phyloP scores from a whole-genome alignment of 768 basidiomycete genomes.

The Mycena indigotica region DNA sequence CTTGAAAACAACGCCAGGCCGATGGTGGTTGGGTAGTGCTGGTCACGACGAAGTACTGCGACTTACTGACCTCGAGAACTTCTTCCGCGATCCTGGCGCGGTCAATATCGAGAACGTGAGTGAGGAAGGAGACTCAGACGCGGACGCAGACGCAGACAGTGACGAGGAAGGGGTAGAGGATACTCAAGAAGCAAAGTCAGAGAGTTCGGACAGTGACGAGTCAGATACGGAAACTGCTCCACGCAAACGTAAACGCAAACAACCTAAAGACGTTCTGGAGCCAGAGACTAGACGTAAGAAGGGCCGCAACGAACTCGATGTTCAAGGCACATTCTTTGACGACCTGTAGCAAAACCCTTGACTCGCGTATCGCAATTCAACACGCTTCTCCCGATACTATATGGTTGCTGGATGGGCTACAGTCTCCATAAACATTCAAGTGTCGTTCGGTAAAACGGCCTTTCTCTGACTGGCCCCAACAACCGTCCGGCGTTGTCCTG shows the following conservation, averaged over 20 bases:
- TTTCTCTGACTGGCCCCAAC: no score
- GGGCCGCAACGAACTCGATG: slow-evolving; percentile 59
- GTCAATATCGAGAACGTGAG: slow-evolving; percentile 36
- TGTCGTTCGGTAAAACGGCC: no score
- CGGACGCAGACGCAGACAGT: slow-evolving; percentile 28
- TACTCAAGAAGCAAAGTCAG: slow-evolving; percentile 21
- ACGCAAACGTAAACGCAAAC: slow-evolving; percentile 60
- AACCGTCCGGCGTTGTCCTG: no score
- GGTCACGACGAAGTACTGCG: slow-evolving; percentile 88
- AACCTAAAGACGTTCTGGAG: slow-evolving; percentile 50
- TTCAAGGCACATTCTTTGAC: slow-evolving; percentile 66
- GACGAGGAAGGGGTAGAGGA: slow-evolving; percentile 26
- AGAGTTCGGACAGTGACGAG: neutral
- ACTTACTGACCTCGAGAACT: slow-evolving; percentile 80
- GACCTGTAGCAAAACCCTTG: slow-evolving; percentile 61
- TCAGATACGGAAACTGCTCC: slow-evolving; percentile 33
- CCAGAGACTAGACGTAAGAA: slow-evolving; percentile 50
- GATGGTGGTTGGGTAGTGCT: slow-evolving; percentile 89
- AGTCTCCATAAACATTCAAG: no score
- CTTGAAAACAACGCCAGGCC: slow-evolving; percentile 25
- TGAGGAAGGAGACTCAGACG: slow-evolving; percentile 29
- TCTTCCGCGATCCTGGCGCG: slow-evolving; percentile 51
- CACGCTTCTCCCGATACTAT: no score
- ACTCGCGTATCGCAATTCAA: no score
- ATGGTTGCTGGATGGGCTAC: no score